Base-by-base conservation (phyloP, 2,329 filamentous ascomycete genomes). In the Furcasterigmium furcatum region DNA sequence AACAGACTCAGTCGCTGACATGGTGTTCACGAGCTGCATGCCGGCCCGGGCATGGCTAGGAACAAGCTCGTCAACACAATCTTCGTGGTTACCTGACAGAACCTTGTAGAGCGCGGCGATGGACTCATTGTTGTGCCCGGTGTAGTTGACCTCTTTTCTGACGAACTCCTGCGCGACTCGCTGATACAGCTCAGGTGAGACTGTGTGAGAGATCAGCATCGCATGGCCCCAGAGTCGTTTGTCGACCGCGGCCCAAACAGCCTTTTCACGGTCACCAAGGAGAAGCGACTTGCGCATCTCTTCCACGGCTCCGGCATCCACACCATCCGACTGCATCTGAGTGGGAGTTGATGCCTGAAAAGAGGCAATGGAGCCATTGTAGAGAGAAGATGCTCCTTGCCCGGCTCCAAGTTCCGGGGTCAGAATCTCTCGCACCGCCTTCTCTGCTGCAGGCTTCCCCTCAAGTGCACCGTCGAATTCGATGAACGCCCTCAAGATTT, bases 161-260 rank as follows among this genome's bases (percentile, higher is more conserved):
- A 99, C 87, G 58, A 99, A 99, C 58, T 99, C 94, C 58, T 95
- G 91, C 1, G 91, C 83, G 21, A 99, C 91, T 61, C 95, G 88
- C 63, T 91, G 95, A 79, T 95, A 97, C 3, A 95, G 74, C 19
- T 89, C 87, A 40, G 88, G 74, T 2, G 89, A 94, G 67, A 95
- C 64, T 0, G 82, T 84, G 49, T 82, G 79, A 2, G 94, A 87
- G 29, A 99, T 85, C 18, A 99, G 75, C 78, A 99, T 87, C 4
- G 94, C 95, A 64, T 99, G 95, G 3, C 90, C 94, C 95, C 95
- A 99, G 3, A 99, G 73, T 41, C 91, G 83, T 63, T 91, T 91
- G 63, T 99, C 94, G 25, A 91, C 92, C 5, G 94, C 91, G 52
- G 87, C 77, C 92, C 92, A 97, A 1, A 95, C 88, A 5, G 94